Base-by-base conservation (phyloP, 2,329 filamentous ascomycete species). In the Ustulina deusta region DNA sequence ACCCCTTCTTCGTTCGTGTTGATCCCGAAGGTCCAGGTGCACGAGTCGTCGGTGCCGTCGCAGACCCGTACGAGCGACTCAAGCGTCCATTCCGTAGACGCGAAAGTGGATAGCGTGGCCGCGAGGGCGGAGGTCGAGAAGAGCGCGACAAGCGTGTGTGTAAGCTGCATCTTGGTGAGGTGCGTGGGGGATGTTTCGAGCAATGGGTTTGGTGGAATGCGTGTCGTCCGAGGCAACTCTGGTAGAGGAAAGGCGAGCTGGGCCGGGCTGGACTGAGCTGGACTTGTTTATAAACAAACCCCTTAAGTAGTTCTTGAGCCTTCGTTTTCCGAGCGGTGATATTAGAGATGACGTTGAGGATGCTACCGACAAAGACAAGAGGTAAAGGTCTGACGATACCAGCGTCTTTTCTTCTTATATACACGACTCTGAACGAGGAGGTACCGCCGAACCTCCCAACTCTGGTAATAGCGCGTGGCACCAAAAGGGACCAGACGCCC, bases 11-110 rank as follows among this genome's bases (percentile, higher is more conserved):
- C 60, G 59, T 73, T 73, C 49, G 79, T 80, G 75, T 81, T 71
- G 73, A 84, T 78, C 59, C 74, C 75, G 70, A 84, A 84, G 22
- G 72, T 76, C 80, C 82, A 82, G 60, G 73, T 77, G 78, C 82
- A 83, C 6, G 73, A 69, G 15, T 75, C 79, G 75, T 83, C 76
- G 42, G 56, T 69, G 13, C 57, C 52, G 75, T 80, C 78, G 78
- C 82, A 83, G 57, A 70, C 76, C 40, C 82, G 81, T 68, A 75
- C 75, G 62, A 83, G 73, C 46, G 71, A 68, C 62, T 77, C 63
- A 69, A 84, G 79, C 15, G 78, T 83, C 83, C 83, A 84, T 59
- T 79, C 66, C 2, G 77, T 71, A 2, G 67, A 42, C 1, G 70
- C 74, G 44, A 72, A 74, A 25, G 72, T 72, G 52, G 74, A 71